phyloP scores from a whole-genome alignment of 805 yeast species.

The Blastobotrys mokoenaii region DNA sequence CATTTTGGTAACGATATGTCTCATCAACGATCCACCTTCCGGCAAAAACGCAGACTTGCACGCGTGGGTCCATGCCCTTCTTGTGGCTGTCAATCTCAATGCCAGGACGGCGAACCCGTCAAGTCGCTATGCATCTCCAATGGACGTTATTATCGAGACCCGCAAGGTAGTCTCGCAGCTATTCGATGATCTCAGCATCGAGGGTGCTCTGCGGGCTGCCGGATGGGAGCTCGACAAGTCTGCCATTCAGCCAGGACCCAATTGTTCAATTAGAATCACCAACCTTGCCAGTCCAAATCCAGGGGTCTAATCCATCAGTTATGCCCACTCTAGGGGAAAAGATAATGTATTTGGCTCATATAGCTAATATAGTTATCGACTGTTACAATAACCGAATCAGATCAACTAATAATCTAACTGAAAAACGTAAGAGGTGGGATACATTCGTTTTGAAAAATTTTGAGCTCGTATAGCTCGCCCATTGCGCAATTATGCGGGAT shows the following conservation, averaged over 20 bases:
- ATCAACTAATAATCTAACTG: no score
- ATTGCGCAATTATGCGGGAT: no score
- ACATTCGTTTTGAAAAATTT: no score
- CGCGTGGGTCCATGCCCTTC: slow-evolving; percentile 27
- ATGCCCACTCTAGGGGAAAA: neutral
- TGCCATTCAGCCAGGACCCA: slow-evolving; percentile 16
- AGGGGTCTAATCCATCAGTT: no score
- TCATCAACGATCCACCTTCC: slow-evolving; percentile 9
- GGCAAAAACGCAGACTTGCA: slow-evolving; percentile 13
- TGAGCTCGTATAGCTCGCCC: no score
- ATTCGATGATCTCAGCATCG: slow-evolving; percentile 15
- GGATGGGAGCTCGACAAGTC: slow-evolving; percentile 19
- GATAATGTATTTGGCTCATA: neutral
- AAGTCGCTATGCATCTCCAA: slow-evolving; percentile 1
- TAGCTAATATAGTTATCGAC: neutral
- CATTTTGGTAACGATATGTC: slow-evolving; percentile 11
- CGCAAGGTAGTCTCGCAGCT: slow-evolving; percentile 7
- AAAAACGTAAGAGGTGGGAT: no score
- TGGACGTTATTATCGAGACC: slow-evolving; percentile 10
- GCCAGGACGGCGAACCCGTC: neutral
- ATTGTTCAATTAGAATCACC: slow-evolving; percentile 8
- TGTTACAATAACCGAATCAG: no score
- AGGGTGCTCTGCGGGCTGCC: slow-evolving; percentile 11
- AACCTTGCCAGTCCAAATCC: neutral
- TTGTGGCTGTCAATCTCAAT: slow-evolving; percentile 13